A percentile compares a stretch with the other conserved stretches of the same genome.
phyloP scores from a whole-genome alignment of 768 basidiomycete species.

The Lactarius psammicola region DNA sequence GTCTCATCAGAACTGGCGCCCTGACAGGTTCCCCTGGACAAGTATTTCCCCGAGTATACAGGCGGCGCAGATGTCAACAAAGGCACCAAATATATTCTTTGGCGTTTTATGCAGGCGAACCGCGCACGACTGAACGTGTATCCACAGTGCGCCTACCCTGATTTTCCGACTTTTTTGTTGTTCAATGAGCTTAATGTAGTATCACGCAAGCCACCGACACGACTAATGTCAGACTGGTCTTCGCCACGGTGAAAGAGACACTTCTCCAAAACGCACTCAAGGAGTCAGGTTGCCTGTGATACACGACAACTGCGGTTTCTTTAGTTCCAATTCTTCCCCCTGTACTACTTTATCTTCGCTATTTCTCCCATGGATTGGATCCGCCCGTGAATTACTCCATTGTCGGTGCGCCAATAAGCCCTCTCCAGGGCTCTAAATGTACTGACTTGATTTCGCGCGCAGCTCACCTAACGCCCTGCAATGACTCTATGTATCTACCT shows the following conservation, averaged over 20 bases:
- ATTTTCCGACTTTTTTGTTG: too few relatives aligned
- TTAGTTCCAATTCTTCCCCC: too few relatives aligned
- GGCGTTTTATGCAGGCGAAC: slow-evolving; percentile 93
- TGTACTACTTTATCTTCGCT: slow-evolving; percentile 3
- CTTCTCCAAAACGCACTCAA: slow-evolving; percentile 85
- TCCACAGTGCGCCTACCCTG: slow-evolving; percentile 58
- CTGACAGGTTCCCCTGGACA: slow-evolving; percentile 64
- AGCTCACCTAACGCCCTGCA: too few relatives aligned
- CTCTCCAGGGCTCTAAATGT: too few relatives aligned
- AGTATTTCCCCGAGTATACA: slow-evolving; percentile 84
- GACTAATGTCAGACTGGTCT: slow-evolving; percentile 77
- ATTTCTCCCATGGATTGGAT: neutral
- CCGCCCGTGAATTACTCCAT: too few relatives aligned
- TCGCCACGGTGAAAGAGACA: slow-evolving; percentile 87
- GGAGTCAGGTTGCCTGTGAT: slow-evolving; percentile 75
- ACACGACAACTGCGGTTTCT: too few relatives aligned
- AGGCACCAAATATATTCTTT: slow-evolving; percentile 90
- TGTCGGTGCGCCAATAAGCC: too few relatives aligned
- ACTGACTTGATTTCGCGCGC: too few relatives aligned
- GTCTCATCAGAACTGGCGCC: neutral
- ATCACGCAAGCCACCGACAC: slow-evolving; percentile 89
- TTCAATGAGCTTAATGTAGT: slow-evolving; percentile 32
- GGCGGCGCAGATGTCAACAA: slow-evolving; percentile 90
- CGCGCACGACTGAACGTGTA: slow-evolving; percentile 81
- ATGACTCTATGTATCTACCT: too few relatives aligned